These are phyloP conservation scores for Teunomyces panamensis DNA, from an alignment of 805 yeast genomes.

Conservation along the genomic window DNA sequence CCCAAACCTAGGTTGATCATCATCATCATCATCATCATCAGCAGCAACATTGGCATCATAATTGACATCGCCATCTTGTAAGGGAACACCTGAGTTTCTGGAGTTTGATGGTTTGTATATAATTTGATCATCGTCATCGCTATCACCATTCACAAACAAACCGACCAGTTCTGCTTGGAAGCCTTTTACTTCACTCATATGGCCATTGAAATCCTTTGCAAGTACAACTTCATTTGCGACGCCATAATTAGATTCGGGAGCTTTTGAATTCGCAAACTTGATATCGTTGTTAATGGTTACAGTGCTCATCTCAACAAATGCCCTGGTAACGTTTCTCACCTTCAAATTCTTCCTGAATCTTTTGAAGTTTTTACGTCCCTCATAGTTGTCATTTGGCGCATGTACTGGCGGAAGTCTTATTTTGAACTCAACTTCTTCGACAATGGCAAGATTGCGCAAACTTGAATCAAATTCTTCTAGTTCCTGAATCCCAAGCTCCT, in stretches of 20 bases:
- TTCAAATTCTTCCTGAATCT: conserved; percentile 26
- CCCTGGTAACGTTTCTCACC: conserved; percentile 23
- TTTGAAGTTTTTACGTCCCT: conserved; percentile 38
- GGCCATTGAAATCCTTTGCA: conserved; percentile 11
- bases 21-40: conserved; percentile 16
- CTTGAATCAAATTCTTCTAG: conserved; percentile 23
- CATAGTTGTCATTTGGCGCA: conserved; percentile 16
- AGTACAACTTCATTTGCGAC: conserved; percentile 5
- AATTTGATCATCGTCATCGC: conserved; percentile 1
- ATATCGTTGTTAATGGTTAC: conserved; percentile 8
- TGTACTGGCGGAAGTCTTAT: conserved; percentile 10
- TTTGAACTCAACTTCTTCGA: conserved; percentile 24
- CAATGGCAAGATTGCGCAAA: conserved; percentile 32
- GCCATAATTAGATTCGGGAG: neutral
- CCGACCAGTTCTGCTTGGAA: neutral
- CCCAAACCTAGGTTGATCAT: conserved; percentile 33
- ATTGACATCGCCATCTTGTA: neutral
- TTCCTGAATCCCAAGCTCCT: conserved; percentile 25
- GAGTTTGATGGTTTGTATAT: neutral
- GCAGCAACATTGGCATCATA: conserved; percentile 15
- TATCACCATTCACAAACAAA: conserved; percentile 6
- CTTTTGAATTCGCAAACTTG: conserved; percentile 1
- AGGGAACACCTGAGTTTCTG: neutral
- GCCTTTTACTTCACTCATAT: conserved; percentile 11
- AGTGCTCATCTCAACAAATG: conserved; percentile 24